Percentiles rank a stretch among this genome's conserved stretches.
These are phyloP conservation scores for Clarireedia monteithiana DNA, from an alignment of 2,329 filamentous ascomycete species.

Conservation along the genomic window DNA sequence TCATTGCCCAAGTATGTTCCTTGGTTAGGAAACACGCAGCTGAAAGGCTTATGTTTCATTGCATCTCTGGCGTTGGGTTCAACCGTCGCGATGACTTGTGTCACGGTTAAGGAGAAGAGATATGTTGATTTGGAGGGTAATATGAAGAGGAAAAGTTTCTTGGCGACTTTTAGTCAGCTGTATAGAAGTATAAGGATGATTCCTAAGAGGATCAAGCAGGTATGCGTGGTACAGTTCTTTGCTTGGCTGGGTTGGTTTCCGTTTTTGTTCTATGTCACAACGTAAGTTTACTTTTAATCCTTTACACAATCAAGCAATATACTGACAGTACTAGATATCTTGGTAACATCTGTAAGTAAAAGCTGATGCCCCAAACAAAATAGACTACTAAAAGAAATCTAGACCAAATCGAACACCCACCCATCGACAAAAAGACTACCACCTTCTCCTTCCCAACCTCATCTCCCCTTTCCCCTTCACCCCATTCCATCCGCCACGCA, in stretches of 20 bases:
- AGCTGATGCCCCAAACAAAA: not conserved
- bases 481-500: constrained; percentile 8
- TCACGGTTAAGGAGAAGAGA: constrained; percentile 6
- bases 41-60: constrained; percentile 20
- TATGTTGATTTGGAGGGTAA: not conserved
- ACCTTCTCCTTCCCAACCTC: not conserved
- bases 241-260: constrained; percentile 31
- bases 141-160: not conserved
- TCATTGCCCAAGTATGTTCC: constrained; percentile 14
- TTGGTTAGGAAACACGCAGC: constrained; percentile 16
- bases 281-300: constrained; percentile 10
- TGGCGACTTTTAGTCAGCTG: not conserved
- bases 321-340: constrained; percentile 7
- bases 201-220: constrained; percentile 8
- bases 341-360: constrained; percentile 6
- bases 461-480: not conserved
- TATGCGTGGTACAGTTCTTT: constrained; percentile 26
- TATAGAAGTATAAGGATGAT: constrained; percentile 2
- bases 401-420: constrained; percentile 6
- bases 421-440: constrained; percentile 1
- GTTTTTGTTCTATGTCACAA: constrained; percentile 31
- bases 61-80: constrained; percentile 14
- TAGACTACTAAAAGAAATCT: not conserved
- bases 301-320: not conserved
- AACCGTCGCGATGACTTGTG: constrained; percentile 10